Conservation (phyloP, 2,329 filamentous ascomycete genomes). For the Penicillium sp. region DNA sequence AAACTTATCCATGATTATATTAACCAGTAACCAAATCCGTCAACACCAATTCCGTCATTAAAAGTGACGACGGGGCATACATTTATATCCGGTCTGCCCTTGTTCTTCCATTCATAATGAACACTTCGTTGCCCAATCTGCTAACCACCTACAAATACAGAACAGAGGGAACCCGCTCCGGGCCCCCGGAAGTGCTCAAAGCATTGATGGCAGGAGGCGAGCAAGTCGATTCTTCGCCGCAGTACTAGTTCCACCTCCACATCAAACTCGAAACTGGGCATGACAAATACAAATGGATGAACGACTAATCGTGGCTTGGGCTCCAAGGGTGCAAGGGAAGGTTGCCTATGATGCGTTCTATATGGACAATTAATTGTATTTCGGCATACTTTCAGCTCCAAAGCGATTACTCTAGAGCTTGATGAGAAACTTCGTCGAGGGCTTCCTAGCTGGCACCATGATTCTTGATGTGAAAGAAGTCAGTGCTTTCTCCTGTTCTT, state of each 20-base stretch:
- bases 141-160: slow-evolving; percentile 11
- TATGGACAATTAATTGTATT: slow-evolving; percentile 19
- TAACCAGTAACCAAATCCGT: neutral
- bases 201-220: slow-evolving; percentile 24
- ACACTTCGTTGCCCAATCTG: no score
- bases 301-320: slow-evolving; percentile 25
- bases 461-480: no score
- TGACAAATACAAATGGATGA: slow-evolving; percentile 26
- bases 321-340: slow-evolving; percentile 22
- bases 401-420: no score
- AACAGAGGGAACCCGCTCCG: slow-evolving; percentile 25
- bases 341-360: slow-evolving; percentile 28
- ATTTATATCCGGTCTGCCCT: slow-evolving; percentile 22
- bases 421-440: no score
- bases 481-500: no score
- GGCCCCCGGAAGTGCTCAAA: slow-evolving; percentile 22
- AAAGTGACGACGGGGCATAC: slow-evolving; percentile 24
- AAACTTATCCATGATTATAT: no score
- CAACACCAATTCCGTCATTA: slow-evolving; percentile 19
- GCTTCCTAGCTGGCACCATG: no score
- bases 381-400: no score
- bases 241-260: slow-evolving; percentile 27
- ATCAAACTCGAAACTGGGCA: slow-evolving; percentile 24
- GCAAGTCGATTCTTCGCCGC: slow-evolving; percentile 21
- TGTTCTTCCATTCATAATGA: neutral